These are phyloP conservation scores for Parietaria judaica DNA, from an alignment of 306 rosid genomes.

Conservation along the genomic window DNA sequence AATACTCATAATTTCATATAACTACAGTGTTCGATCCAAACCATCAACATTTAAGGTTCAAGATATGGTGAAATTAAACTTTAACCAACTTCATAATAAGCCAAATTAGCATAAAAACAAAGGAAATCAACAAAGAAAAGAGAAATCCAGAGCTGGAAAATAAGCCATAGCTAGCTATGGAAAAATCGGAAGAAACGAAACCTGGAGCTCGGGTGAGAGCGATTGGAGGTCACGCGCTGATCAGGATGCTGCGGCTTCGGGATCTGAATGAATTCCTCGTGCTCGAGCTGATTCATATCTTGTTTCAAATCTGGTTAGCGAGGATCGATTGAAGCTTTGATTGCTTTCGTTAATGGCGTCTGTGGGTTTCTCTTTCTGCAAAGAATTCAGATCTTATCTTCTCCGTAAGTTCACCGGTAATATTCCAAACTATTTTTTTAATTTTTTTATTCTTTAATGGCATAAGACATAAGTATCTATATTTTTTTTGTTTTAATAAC, in stretches of 20 bases:
- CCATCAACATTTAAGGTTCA: not conserved
- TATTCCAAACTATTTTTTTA: no score
- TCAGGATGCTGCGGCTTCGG: constrained; percentile 5
- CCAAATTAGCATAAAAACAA: not conserved
- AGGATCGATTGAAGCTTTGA: not conserved
- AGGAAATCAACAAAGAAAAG: no score
- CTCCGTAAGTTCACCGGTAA: not conserved
- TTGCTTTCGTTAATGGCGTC: not conserved
- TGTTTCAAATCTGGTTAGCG: not conserved
- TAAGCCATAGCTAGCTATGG: not conserved
- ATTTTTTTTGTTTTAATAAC: no score
- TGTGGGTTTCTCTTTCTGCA: not conserved
- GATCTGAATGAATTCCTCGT: constrained; percentile 19
- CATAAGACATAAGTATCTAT: no score
- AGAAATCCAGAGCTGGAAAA: not conserved
- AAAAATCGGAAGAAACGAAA: constrained; percentile 14
- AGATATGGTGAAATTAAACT: not conserved
- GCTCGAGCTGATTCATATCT: constrained; percentile 19
- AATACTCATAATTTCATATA: no score
- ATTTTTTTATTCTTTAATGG: no score
- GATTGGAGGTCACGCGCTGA: constrained; percentile 1
- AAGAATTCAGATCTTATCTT: not conserved
- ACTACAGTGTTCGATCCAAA: no score
- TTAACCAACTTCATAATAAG: not conserved
- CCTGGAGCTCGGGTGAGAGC: constrained; percentile 33